Evolutionary conservation across 2,329 filamentous ascomycete species (phyloP).

Genomic region (Emydomyces testavorans): DNA sequence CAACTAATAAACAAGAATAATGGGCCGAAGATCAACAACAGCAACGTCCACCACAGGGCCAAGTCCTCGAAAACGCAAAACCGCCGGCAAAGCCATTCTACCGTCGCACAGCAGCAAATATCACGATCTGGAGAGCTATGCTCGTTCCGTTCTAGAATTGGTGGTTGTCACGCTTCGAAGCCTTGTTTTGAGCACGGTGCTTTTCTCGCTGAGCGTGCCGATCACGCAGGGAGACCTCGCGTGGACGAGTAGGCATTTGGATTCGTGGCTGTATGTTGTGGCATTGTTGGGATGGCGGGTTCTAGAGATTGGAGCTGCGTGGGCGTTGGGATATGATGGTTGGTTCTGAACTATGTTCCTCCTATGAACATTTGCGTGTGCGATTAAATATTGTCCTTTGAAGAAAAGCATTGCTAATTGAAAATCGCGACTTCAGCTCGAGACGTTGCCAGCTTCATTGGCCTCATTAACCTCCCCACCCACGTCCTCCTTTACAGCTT

Average conservation of each 20-base stretch:
- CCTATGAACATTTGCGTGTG: no score
- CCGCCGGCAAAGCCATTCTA: background rate
- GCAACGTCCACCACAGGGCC: slow-evolving; percentile 15
- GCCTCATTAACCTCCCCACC: slow-evolving; percentile 64
- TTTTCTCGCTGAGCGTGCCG: slow-evolving; percentile 52
- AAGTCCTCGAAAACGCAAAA: slow-evolving; percentile 14
- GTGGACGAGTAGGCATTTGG: slow-evolving; percentile 51
- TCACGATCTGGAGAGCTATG: slow-evolving; percentile 20
- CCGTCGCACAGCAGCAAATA: slow-evolving; percentile 9
- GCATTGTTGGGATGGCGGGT: slow-evolving; percentile 46
- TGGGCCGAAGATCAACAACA: slow-evolving; percentile 12
- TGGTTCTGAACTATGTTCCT: no score
- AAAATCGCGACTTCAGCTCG: slow-evolving; percentile 4
- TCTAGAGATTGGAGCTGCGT: slow-evolving; percentile 58
- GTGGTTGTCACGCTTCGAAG: slow-evolving; percentile 40
- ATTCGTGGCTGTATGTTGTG: slow-evolving; percentile 51
- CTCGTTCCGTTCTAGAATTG: slow-evolving; percentile 33
- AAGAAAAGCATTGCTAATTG: background rate
- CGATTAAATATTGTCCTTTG: no score
- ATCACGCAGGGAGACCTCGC: slow-evolving; percentile 56
- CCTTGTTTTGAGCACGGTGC: slow-evolving; percentile 51
- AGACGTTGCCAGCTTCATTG: slow-evolving; percentile 53
- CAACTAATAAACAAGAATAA: background rate
- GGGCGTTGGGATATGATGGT: slow-evolving; percentile 61
- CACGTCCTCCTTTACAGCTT: slow-evolving; percentile 67